Conservation (phyloP, 306 rosid genomes). For the Albizia julibrissin region DNA sequence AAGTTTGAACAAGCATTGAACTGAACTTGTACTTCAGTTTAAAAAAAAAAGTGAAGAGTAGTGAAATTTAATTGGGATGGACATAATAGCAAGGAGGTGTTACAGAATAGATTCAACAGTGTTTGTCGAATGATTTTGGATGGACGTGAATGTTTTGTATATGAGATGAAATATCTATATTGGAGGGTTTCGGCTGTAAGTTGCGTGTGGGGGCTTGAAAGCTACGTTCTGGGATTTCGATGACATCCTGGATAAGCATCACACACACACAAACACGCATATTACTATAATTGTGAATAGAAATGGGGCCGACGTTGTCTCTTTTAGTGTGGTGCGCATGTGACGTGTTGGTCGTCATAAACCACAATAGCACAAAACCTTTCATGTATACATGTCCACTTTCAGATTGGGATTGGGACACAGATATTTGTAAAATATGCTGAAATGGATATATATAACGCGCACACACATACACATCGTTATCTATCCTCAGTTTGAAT, state of each 20-base stretch:
- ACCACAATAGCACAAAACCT: background rate
- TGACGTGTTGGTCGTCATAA: background rate
- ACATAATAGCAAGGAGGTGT: too few species aligned
- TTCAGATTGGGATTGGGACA: background rate
- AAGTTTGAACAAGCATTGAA: background rate
- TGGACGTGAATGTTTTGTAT: too few species aligned
- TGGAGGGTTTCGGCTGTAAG: background rate
- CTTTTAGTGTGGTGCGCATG: background rate
- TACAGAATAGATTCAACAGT: too few species aligned
- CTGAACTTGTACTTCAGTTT: too few species aligned
- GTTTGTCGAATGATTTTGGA: too few species aligned
- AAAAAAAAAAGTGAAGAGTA: too few species aligned
- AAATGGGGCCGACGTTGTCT: background rate
- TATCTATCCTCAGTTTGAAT: background rate
- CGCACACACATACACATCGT: background rate
- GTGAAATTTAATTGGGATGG: too few species aligned
- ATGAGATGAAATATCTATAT: background rate
- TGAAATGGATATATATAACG: too few species aligned
- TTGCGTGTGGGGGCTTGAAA: background rate
- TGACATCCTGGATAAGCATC: background rate
- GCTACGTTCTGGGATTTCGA: background rate
- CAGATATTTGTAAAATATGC: too few species aligned
- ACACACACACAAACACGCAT: background rate
- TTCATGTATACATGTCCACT: background rate
- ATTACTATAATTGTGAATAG: background rate